Evolutionary conservation across 441 rosid species (phyloP), one percentile per base, ranked within the genome.

Genomic region (Erysimum cheiri): DNA sequence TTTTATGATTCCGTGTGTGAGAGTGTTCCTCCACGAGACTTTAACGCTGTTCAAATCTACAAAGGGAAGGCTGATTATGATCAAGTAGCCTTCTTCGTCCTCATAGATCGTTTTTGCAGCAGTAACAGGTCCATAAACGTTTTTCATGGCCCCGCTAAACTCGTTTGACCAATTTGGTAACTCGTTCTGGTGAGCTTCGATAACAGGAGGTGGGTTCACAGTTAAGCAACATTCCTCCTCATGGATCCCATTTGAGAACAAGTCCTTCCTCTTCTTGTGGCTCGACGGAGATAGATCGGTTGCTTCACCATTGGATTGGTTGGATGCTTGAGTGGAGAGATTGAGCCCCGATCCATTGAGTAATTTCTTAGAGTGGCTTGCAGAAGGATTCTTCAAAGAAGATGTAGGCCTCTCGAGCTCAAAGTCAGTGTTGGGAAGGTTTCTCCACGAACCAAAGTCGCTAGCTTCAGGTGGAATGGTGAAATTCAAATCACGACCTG

Each of bases 1-100:
- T 70, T 88, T 88, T 29, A 88, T 79, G 49, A 86, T 70, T 1
- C 90, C 93, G 37, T 68, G 89, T 12, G 85, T 72, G 52, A 78
- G 84, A 49, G 84, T 84, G 65, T 88, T 88, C 85, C 85, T 74
- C 90, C 93, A 88, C 10, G 93, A 76, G 46, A 88, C 93, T 63
- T 88, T 88, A 28, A 88, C 93, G 64, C 82, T 85, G 66, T 82
- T 83, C 46, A 88, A 83, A 84, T 88, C 93, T 37, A 83, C 88
- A 59, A 85, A 88, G 39, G 89, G 90, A 74, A 88, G 78, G 80
- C 87, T 88, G 61, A 85, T 76, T 32, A 88, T 86, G 60, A 88
- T 83, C 73, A 88, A 64, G 79, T 80, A 88, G 8, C 89, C 88
- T 48, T 78, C 77, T 33, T 88, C 88, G 10, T 88, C 93, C 54